Evolutionary conservation across 768 basidiomycete species (phyloP), one percentile per base, ranked within the genome.

Genomic region (Gautieria morchelliformis): DNA sequence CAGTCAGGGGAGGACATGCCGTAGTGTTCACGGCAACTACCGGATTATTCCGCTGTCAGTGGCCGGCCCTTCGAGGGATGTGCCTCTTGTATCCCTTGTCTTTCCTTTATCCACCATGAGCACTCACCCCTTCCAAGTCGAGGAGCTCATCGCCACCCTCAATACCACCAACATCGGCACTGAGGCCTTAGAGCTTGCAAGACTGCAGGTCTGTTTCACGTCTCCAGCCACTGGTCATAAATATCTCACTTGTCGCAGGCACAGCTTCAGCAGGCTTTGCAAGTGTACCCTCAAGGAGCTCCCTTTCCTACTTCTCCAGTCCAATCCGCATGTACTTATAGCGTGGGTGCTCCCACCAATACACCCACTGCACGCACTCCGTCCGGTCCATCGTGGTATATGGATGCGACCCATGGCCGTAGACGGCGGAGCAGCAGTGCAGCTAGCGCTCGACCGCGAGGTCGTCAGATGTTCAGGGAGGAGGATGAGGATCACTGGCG

Each of bases 251-350:
- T 56, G 12, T 9, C 30, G 55, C 30, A 56, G 55, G 46, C 55
- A 39, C 55, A 56, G 35, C 41, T 56, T 9, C 44, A 56, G 45
- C 55, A 56, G 24, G 41, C 55, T 1, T 48, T 56, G 30, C 55
- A 56, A 22, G 44, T 24, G 33, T 49, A 56, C 49, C 45, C 55
- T 3, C 55, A 56, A 37, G 33, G 45, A 11, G 46, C 24, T 12
- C 55, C 44, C 11, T 56, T 56, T 44, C 55, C 55, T 4, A 56
- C 55, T 22, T 56, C 55, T 24, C 55, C 55, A 17, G 46, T 56
- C 5, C 55, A 56, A 22, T 15, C 46, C 5, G n/a, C 55, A 17
- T 49, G 19, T 22, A 20, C 2, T 27, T 32, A 37, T 24, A 41
- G 15, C 30, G 33, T 17, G 2, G 55, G 15, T 12, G 42, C 32